Percentiles rank a stretch among this genome's conserved stretches.
phyloP scores from a whole-genome alignment of 345 rosid species.

The Sonneratia caseolaris region DNA sequence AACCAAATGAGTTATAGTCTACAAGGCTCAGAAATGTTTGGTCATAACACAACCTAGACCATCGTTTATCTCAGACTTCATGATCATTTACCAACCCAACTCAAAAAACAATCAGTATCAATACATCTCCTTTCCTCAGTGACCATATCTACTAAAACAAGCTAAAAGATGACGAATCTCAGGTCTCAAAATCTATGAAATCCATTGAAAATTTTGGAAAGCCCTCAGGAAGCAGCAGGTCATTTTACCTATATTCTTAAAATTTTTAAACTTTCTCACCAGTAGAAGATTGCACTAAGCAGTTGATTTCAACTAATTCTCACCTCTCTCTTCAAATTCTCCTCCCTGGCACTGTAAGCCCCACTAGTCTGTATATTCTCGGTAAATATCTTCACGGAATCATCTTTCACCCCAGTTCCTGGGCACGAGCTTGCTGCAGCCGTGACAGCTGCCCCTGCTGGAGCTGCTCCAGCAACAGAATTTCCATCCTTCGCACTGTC shows the following conservation, averaged over 20 bases:
- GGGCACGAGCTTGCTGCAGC: slow-evolving; percentile 29
- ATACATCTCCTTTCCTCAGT: too few relatives aligned
- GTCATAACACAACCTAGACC: not conserved
- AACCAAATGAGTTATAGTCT: not conserved
- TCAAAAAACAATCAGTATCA: not conserved
- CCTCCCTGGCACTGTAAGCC: slow-evolving; percentile 96
- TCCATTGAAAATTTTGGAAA: not conserved
- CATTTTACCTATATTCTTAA: not conserved
- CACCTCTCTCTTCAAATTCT: slow-evolving; percentile 82
- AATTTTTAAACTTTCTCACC: not conserved
- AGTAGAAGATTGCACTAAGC: not conserved
- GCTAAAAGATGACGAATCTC: not conserved
- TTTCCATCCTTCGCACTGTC: slow-evolving; percentile 57
- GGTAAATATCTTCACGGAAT: slow-evolving; percentile 64
- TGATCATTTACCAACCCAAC: not conserved
- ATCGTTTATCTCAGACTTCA: not conserved
- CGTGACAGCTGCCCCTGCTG: slow-evolving; percentile 25
- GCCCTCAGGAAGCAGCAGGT: not conserved
- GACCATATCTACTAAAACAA: not conserved
- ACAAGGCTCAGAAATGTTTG: not conserved
- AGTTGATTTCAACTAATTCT: not conserved
- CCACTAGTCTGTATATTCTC: slow-evolving; percentile 96
- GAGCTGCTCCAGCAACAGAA: slow-evolving; percentile 30
- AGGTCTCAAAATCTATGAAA: not conserved
- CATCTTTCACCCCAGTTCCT: slow-evolving; percentile 62